Conservation (phyloP, 1,139 yeast genomes). For the Nakaseomyces delphensis region DNA sequence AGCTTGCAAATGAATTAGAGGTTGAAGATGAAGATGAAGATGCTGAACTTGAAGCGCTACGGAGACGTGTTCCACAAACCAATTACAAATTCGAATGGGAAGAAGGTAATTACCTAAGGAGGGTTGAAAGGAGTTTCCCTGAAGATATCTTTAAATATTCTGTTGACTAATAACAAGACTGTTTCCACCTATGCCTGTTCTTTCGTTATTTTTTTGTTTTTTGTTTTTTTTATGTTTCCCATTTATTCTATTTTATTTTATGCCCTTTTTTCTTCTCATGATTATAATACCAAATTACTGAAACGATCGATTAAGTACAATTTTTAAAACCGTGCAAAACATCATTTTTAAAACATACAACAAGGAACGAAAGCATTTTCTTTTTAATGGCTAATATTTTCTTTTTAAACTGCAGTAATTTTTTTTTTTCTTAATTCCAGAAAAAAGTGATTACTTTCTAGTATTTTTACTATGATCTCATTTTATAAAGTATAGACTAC, state of each 20-base stretch:
- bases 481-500: constrained; percentile 1
- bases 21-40: background rate
- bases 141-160: constrained; percentile 15
- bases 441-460: background rate
- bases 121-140: constrained; percentile 23
- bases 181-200: background rate
- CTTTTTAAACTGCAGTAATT: too few species aligned
- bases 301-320: too few species aligned
- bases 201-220: background rate
- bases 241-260: too few species aligned
- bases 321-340: too few species aligned
- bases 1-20: background rate
- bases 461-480: background rate
- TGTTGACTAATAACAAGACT: constrained; percentile 5
- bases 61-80: background rate
- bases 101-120: constrained; percentile 12
- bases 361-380: too few species aligned
- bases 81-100: constrained; percentile 22
- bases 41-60: background rate
- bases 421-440: background rate
- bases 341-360: background rate
- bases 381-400: too few species aligned
- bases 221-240: background rate
- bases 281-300: background rate
- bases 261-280: background rate